Base-by-base conservation (phyloP, 352 stramenopile species). In the Nothophytophthora sp. region DNA sequence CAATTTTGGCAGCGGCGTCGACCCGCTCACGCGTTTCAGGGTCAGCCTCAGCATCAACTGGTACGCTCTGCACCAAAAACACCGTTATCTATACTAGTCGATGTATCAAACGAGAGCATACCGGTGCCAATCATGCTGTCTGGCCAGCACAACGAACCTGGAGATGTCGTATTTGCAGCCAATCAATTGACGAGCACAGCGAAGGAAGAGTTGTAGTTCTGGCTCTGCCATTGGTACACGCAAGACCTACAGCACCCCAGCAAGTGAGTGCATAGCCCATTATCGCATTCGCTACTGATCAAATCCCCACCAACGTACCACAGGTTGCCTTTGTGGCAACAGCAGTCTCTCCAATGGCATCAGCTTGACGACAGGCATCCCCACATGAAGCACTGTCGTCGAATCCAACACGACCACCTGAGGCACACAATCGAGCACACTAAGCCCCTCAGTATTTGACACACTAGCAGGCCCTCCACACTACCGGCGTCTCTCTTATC, bases 341-440 rank as follows among this genome's bases (percentile, higher is more conserved):
- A 91, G 51, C 12, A 91, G 48, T 25, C 80, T 61, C 54, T 88
- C 75, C 6, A 91, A 66, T n/a, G 72, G 73, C 59, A 91, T 77
- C 13, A 78, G 33, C 24, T 70, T 70, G 15, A 73, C 73, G 13
- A 62, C 57, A 19, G 80, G 80, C 42, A 83, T 79, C 10, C 80
- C 80, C 19, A 91, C 71, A 19, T 89, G 78, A 28, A 91, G 70
- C 38, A 88, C 80, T 8, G 76, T 70, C 15, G 42, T 50, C 34
- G 85, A 56, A 53, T 89, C 78, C 25, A 91, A 46, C 35, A 89
- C 80, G 19, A 87, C 61, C 12, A 82, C 77, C 80, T 91, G 25
- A n/a, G n/a, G 22, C 11, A 24, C 12, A 43, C 28, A 15, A 18
- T 34, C 37, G 45, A 13, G 13, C 33, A 38, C 44, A 40, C 35